Base-by-base conservation (phyloP, 1,284 basidiomycete genomes). In the Puccinia triticina region DNA sequence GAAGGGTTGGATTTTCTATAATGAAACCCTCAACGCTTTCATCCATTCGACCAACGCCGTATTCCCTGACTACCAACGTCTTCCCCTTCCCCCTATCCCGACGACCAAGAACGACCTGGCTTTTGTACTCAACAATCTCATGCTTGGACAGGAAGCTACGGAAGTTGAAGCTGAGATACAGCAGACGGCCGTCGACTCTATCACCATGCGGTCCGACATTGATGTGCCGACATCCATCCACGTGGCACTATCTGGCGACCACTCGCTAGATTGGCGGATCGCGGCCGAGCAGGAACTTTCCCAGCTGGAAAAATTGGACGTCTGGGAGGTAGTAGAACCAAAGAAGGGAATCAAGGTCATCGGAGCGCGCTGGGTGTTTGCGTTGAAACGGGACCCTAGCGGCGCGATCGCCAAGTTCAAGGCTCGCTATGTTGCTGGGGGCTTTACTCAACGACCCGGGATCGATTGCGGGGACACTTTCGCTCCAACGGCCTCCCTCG, bases 1-100 rank as follows among this genome's bases (percentile, higher is more conserved):
- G 2, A 78, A 78, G 29, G 77, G 77, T 3, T 78, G 77, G 77
- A 8, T 78, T 4, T 78, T 78, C n/a, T 69, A 53, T 21, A n/a
- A 67, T 16, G 1, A 18, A 16, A 11, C 7, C 1, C 29, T 50
- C 18, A 53, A 55, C 2, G 21, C 18, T 3, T 32, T 74, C 21
- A 26, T n/a, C 18, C 40, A 74, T 16, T 74, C 72, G 21, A 32
- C 72, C 2, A 53, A 50, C 21, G 72, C 72, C 2, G 48, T 55
- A 2, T 74, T 74, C 12, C 72, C 72, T 12, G 46, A 53, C n/a
- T 74, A 32, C 34, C 48, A 32, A 55, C 11, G 2, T 12, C 53
- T 74, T 2, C 48, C 48, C 1, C 2, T 34, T 1, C n/a, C 66
- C 12, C 5, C 26, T 1, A 21, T 34, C 26, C 2, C 48, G 18